A percentile compares a stretch with the other conserved stretches of the same genome.
These are phyloP conservation scores for Funneliformis geosporum DNA, from an alignment of 192 early-diverging fungal genomes.

Conservation along the genomic window DNA sequence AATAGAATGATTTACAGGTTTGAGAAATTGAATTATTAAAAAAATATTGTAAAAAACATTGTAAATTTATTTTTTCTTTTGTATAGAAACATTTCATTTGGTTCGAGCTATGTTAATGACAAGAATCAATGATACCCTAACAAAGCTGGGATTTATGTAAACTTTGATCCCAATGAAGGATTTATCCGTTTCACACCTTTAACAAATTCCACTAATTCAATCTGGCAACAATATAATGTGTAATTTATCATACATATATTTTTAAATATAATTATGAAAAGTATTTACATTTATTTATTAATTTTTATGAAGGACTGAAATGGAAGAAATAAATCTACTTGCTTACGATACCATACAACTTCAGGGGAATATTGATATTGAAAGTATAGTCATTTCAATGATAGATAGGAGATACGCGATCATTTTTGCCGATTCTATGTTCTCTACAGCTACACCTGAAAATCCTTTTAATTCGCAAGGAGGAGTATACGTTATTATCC, in stretches of 20 bases:
- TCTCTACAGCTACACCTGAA: no score
- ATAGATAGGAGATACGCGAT: no score
- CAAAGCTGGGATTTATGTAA: background rate
- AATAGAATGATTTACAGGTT: background rate
- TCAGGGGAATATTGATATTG: no score
- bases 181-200: background rate
- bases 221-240: background rate
- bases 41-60: no score
- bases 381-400: no score
- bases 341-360: no score
- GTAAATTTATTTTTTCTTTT: no score
- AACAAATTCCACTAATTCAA: background rate
- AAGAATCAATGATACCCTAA: background rate
- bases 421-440: no score
- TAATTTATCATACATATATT: background rate
- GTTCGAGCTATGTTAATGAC: background rate
- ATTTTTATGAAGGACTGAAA: background rate
- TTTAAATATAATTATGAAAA: background rate
- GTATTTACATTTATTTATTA: background rate
- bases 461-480: background rate
- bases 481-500: background rate
- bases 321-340: no score
- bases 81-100: no score
- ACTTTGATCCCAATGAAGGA: background rate
- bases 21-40: no score